A percentile compares a stretch with the other conserved stretches of the same genome.
These are phyloP conservation scores for Toxicodendron radicans DNA, from an alignment of 345 rosid genomes.

Conservation along the genomic window DNA sequence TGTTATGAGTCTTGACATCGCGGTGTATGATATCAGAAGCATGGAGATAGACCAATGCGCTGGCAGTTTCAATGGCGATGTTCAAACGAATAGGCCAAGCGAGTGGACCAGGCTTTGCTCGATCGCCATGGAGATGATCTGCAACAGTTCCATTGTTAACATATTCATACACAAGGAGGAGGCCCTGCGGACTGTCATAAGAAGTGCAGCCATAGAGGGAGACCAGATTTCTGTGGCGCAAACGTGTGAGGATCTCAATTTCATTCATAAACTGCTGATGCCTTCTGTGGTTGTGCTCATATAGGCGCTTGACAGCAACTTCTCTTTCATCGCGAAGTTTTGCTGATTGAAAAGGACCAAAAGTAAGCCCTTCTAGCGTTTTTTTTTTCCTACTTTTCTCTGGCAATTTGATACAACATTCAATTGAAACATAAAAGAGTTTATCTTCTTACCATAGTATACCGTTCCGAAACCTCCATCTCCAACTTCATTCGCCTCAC, in stretches of 20 bases:
- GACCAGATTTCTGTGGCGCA: slow-evolving; percentile 66
- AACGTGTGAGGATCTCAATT: slow-evolving; percentile 53
- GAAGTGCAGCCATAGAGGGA: slow-evolving; percentile 70
- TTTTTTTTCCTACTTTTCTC: background rate
- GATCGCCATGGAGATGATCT: slow-evolving; percentile 58
- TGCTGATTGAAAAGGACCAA: slow-evolving; percentile 32
- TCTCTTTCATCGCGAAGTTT: slow-evolving; percentile 63
- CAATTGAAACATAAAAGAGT: background rate
- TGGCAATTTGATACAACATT: slow-evolving; percentile 24
- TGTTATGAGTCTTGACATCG: slow-evolving; percentile 65
- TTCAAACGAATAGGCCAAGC: slow-evolving; percentile 55
- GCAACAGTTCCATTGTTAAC: slow-evolving; percentile 62
- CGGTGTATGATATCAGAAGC: slow-evolving; percentile 61
- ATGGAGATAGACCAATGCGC: slow-evolving; percentile 64
- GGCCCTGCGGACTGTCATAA: slow-evolving; percentile 41
- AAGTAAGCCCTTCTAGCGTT: background rate
- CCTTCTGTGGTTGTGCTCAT: slow-evolving; percentile 49
- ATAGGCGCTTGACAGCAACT: slow-evolving; percentile 72
- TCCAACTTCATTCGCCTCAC: slow-evolving; percentile 48
- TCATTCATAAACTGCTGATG: slow-evolving; percentile 60
- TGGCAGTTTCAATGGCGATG: slow-evolving; percentile 65
- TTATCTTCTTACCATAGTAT: slow-evolving; percentile 50
- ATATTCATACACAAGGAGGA: slow-evolving; percentile 67
- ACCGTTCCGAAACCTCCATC: slow-evolving; percentile 85
- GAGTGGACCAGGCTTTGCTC: slow-evolving; percentile 27